Percentiles rank a stretch among this genome's conserved stretches.
Conservation (phyloP, 164 flowering plant genomes). For the Sedum album region DNA sequence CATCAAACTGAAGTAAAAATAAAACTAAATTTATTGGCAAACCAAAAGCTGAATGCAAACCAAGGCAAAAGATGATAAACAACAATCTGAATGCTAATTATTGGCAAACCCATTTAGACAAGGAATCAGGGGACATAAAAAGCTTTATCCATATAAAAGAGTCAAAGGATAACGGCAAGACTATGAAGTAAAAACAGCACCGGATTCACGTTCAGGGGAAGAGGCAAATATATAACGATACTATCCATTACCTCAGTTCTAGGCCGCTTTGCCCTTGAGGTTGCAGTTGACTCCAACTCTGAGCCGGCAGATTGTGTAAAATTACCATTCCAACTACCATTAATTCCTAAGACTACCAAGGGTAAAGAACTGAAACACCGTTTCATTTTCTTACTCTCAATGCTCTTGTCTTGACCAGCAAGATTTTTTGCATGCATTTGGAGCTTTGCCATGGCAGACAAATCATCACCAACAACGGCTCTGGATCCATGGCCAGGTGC, state of each 20-base stretch:
- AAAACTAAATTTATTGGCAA: too few species aligned
- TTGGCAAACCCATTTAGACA: not conserved
- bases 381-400: constrained; percentile 68
- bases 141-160: not conserved
- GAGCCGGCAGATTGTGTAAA: constrained; percentile 36
- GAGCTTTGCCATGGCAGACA: constrained; percentile 85
- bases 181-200: not conserved
- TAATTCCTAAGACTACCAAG: constrained; percentile 51
- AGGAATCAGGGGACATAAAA: not conserved
- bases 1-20: not conserved
- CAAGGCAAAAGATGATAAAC: not conserved
- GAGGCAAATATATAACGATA: not conserved
- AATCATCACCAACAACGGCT: constrained; percentile 93
- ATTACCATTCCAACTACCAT: constrained; percentile 55
- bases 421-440: constrained; percentile 75
- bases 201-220: not conserved
- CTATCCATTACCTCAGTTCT: constrained; percentile 45
- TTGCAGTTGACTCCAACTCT: constrained; percentile 81
- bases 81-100: not conserved
- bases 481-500: constrained; percentile 95
- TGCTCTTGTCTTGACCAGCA: constrained; percentile 49
- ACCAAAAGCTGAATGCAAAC: not conserved
- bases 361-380: constrained; percentile 77
- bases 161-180: not conserved
- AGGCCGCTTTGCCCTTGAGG: constrained; percentile 62